Percentiles rank a stretch among this genome's conserved stretches.
Evolutionary conservation across 129 eudicot genomes (phyloP).

Genomic region (Mikania micrantha): DNA sequence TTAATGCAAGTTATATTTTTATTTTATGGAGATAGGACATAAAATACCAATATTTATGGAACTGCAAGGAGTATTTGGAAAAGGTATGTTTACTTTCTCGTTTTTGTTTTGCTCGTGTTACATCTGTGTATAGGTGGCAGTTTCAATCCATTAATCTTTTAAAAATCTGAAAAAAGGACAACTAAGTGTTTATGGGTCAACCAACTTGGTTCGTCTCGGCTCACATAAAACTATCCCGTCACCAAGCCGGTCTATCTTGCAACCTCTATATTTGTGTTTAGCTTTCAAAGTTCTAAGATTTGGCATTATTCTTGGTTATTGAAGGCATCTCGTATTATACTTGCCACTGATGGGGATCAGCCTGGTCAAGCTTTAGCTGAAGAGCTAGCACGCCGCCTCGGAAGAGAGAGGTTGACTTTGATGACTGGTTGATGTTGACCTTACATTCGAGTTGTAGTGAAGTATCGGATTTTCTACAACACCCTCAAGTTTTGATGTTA

Average conservation of each 20-base stretch:
- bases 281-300: neutral
- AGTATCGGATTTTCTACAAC: neutral
- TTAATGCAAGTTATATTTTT: neutral
- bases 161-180: neutral
- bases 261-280: neutral
- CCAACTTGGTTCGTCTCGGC: neutral
- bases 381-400: conserved; percentile 95
- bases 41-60: conserved; percentile 88
- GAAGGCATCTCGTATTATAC: conserved; percentile 86
- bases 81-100: conserved; percentile 44
- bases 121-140: neutral
- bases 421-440: neutral
- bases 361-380: conserved; percentile 98
- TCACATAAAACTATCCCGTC: neutral
- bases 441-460: neutral
- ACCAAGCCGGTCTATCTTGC: neutral
- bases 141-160: neutral
- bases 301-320: neutral
- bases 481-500: neutral
- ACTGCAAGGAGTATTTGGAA: conserved; percentile 72
- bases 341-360: conserved; percentile 82
- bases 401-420: conserved; percentile 74
- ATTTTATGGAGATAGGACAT: conserved; percentile 50
- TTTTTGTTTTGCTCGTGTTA: neutral
- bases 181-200: neutral